Conservation (phyloP, 1,284 basidiomycete genomes). For the Trametes hirsuta region DNA sequence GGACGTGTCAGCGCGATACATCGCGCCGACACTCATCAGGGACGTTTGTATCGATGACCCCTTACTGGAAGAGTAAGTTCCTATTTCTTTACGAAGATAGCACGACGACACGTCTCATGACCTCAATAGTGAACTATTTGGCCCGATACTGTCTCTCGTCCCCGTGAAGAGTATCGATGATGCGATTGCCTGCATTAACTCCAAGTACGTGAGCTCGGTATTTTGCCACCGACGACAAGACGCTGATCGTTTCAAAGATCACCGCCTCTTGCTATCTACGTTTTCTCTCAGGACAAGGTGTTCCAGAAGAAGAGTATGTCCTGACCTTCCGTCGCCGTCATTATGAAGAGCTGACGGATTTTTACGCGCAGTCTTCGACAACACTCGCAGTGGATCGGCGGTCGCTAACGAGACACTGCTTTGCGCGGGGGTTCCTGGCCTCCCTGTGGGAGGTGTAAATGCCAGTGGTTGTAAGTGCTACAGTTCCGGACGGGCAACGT, state of each 20-base stretch:
- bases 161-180: constrained; percentile 71
- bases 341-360: no score
- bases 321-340: no score
- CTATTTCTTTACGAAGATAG: no score
- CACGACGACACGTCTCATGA: background rate
- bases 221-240: background rate
- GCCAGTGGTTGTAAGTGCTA: constrained; percentile 61
- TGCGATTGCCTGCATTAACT: constrained; percentile 72
- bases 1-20: no score
- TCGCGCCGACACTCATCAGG: no score
- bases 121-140: constrained; percentile 34
- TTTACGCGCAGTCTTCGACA: constrained; percentile 52
- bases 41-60: no score
- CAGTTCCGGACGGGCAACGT: background rate
- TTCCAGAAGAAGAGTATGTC: constrained; percentile 60
- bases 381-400: constrained; percentile 64
- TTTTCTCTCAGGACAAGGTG: constrained; percentile 62
- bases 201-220: constrained; percentile 37
- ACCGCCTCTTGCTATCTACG: constrained; percentile 72
- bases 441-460: constrained; percentile 73
- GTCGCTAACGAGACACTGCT: constrained; percentile 65
- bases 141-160: constrained; percentile 63
- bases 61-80: no score
- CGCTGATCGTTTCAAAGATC: constrained; percentile 47
- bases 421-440: constrained; percentile 52